phyloP scores from a whole-genome alignment of 1,284 basidiomycete genomes.

The Cryptococcus hybrid region DNA sequence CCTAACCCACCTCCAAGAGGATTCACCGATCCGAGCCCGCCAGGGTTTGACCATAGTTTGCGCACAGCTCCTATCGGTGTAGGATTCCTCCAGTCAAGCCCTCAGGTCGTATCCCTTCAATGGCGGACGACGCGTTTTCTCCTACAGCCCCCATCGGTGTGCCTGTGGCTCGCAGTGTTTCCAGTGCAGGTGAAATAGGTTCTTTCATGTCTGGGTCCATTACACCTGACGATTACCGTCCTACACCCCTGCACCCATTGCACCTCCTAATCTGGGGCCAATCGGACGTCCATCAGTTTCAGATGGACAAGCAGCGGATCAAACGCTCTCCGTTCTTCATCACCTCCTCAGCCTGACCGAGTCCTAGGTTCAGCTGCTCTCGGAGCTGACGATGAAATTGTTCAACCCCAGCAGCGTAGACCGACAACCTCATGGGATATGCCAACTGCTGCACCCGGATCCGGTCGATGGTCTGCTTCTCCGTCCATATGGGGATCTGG shows the following conservation, averaged over 20 bases:
- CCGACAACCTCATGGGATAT: slow-evolving; percentile 24
- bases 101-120: slow-evolving; percentile 20
- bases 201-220: slow-evolving; percentile 5
- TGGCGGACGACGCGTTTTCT: slow-evolving; percentile 35
- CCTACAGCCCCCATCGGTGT: slow-evolving; percentile 33
- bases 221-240: slow-evolving; percentile 12
- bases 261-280: slow-evolving; percentile 15
- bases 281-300: slow-evolving; percentile 22
- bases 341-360: slow-evolving; percentile 29
- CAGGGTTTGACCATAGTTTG: slow-evolving; percentile 21
- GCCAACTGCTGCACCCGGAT: slow-evolving; percentile 25
- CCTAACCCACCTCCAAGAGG: slow-evolving; percentile 26
- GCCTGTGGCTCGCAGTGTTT: slow-evolving; percentile 9
- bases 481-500: slow-evolving; percentile 23
- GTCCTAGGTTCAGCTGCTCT: slow-evolving; percentile 42
- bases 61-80: slow-evolving; percentile 38
- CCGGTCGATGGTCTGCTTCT: slow-evolving; percentile 35
- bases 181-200: slow-evolving; percentile 14
- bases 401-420: slow-evolving; percentile 25
- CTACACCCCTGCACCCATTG: slow-evolving; percentile 21
- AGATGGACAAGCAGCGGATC: slow-evolving; percentile 13
- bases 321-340: slow-evolving; percentile 11
- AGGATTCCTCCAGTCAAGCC: slow-evolving; percentile 24
- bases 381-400: slow-evolving; percentile 40
- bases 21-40: slow-evolving; percentile 24